These are phyloP conservation scores for Colletotrichum sojae DNA, from an alignment of 2,329 filamentous ascomycete genomes.

Conservation along the genomic window DNA sequence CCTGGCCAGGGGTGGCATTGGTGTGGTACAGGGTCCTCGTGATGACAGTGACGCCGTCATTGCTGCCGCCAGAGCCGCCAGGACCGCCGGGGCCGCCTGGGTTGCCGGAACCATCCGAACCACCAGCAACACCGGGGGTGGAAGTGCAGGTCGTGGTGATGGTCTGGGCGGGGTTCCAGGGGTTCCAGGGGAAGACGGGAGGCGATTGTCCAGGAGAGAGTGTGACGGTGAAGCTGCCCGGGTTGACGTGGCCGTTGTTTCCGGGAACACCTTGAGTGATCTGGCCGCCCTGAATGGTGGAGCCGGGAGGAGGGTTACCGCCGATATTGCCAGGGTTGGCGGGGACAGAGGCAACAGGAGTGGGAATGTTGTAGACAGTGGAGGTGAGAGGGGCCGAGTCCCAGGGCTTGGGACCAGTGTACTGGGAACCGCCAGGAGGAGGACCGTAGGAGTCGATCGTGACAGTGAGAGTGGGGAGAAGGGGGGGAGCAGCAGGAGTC, in stretches of 20 bases:
- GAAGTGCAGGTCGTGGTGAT: not conserved
- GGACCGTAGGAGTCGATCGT: slow-evolving; percentile 39
- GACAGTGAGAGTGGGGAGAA: slow-evolving; percentile 39
- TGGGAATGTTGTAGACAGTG: slow-evolving; percentile 37
- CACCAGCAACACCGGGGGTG: not conserved
- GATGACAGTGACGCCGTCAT: slow-evolving; percentile 31
- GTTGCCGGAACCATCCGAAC: slow-evolving; percentile 4
- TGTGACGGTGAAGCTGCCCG: not conserved
- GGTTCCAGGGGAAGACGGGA: slow-evolving; percentile 28
- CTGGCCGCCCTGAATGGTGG: slow-evolving; percentile 19
- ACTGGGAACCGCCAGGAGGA: slow-evolving; percentile 42
- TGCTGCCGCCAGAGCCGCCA: slow-evolving; percentile 10
- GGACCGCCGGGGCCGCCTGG: slow-evolving; percentile 11
- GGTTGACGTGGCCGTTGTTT: not conserved
- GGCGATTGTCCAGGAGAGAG: slow-evolving; percentile 1
- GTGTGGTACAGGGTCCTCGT: slow-evolving; percentile 39
- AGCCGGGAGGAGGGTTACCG: slow-evolving; percentile 13
- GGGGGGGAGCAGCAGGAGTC: slow-evolving; percentile 37
- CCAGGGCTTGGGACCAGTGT: slow-evolving; percentile 40
- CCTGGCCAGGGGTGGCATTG: slow-evolving; percentile 8
- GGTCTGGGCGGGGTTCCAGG: slow-evolving; percentile 25
- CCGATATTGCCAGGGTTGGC: not conserved
- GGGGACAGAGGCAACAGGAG: slow-evolving; percentile 40
- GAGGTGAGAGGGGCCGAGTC: slow-evolving; percentile 26
- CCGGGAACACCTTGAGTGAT: slow-evolving; percentile 1